Base-by-base conservation (phyloP, 805 yeast species). In the Clavispora asparagi region DNA sequence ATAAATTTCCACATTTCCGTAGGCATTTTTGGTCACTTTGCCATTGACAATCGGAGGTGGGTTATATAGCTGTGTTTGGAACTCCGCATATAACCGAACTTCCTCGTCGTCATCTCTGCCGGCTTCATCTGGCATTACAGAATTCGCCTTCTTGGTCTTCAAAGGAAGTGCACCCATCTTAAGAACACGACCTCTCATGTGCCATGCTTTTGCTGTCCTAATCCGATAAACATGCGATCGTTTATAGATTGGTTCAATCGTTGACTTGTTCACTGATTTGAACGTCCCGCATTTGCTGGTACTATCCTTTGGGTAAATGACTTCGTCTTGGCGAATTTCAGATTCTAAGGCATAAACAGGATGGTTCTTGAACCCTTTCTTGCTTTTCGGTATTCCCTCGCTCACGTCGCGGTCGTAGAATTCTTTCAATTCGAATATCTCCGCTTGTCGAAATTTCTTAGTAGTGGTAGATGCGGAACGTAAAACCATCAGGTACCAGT, bases 351-450 rank as follows among this genome's bases (percentile, higher is more conserved):
- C 94, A 63, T 84, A 94, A 12, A 82, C 64, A 0, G 99, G 99
- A 63, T 94, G 99, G 42, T 83, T 83, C 43, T 82, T 83, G 61
- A 91, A 87, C 54, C 90, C 97, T 43, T 82, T 84, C 25, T 89
- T 68, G 56, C 80, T 86, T 45, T 82, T 82, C 0, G 99, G 99
- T 76, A 92, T 83, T 0, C 96, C 96, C 59, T 94, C 98, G 27
- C 76, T 70, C 14, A 78, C 66, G 39, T 87, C 84, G 44, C 86
- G 70, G 42, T 79, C 75, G 31, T 72, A 63, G 41, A 89, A 80
- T 49, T 83, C 87, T 29, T 76, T 73, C 36, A 74, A 65, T 55
- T 89, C 95, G 46, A 72, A 73, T 16, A 73, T 65, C 53, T 81
- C 87, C 7, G 68, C 55, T 31, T 63, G 62, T 3, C 56, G 68